Percentiles rank a stretch among this genome's conserved stretches.
phyloP scores from a whole-genome alignment of 2,329 filamentous ascomycete species.

The Xylariaceae sp. region DNA sequence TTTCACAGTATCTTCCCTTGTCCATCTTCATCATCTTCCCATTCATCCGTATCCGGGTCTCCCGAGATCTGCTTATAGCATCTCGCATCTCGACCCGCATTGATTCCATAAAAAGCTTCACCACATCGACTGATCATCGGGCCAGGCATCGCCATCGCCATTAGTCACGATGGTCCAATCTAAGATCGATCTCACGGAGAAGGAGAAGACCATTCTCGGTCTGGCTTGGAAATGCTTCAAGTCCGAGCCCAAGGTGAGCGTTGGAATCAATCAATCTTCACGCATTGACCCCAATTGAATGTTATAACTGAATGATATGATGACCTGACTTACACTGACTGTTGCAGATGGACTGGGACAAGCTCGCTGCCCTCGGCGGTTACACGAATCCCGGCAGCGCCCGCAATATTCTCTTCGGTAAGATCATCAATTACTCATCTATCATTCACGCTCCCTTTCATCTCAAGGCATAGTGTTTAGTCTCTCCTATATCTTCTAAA shows the following conservation, averaged over 20 bases:
- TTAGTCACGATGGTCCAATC: constrained; percentile 10
- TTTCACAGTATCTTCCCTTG: too few relatives aligned
- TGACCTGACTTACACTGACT: too few relatives aligned
- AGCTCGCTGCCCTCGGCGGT: constrained; percentile 20
- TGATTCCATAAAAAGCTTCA: not conserved
- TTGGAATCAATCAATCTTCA: too few relatives aligned
- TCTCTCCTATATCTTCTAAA: not conserved
- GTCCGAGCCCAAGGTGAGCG: constrained; percentile 17
- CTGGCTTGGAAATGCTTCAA: constrained; percentile 21
- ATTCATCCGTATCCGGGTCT: not conserved
- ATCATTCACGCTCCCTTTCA: too few relatives aligned
- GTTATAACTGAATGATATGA: not conserved
- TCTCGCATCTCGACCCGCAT: not conserved
- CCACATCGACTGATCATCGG: not conserved
- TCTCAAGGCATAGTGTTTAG: too few relatives aligned
- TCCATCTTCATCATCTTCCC: not conserved
- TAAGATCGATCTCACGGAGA: constrained; percentile 14
- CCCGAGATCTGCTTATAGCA: not conserved
- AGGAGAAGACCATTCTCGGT: constrained; percentile 18
- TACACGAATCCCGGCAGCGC: constrained; percentile 20
- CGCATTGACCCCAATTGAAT: not conserved
- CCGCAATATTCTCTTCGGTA: constrained; percentile 17
- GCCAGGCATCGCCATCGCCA: not conserved
- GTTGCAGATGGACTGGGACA: constrained; percentile 19
- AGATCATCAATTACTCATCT: not conserved